These are phyloP conservation scores for Trypanosoma boissoni DNA, from an alignment of 208 protist species.

Conservation along the genomic window DNA sequence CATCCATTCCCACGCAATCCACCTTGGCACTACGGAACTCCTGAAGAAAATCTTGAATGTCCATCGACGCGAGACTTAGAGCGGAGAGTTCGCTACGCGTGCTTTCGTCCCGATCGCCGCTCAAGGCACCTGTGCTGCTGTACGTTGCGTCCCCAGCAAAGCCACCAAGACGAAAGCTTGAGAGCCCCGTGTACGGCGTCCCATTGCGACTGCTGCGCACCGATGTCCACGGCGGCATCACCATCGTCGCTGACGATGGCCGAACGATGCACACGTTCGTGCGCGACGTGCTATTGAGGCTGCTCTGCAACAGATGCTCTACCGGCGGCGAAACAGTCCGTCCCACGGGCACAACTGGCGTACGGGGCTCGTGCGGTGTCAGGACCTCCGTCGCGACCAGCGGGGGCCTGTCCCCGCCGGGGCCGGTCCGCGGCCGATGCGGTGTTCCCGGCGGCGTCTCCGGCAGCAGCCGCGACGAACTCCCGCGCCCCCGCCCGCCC, in stretches of 20 bases:
- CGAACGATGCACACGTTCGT: constrained; percentile 2
- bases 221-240: constrained; percentile 19
- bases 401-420: too few species aligned
- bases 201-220: constrained; percentile 22
- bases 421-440: too few species aligned
- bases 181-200: constrained; percentile 8
- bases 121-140: constrained; percentile 1
- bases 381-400: background rate
- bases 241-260: constrained; percentile 7
- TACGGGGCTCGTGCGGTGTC: background rate
- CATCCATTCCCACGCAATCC: constrained; percentile 39
- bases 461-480: too few species aligned
- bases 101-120: constrained; percentile 28
- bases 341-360: too few species aligned
- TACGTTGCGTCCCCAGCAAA: background rate
- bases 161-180: constrained; percentile 12
- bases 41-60: constrained; percentile 61
- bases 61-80: constrained; percentile 61
- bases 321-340: background rate
- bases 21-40: constrained; percentile 66
- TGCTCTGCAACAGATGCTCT: constrained; percentile 4
- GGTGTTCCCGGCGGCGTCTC: too few species aligned
- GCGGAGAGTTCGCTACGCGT: constrained; percentile 50
- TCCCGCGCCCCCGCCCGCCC: too few species aligned
- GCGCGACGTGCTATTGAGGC: constrained; percentile 13